phyloP scores from a whole-genome alignment of 345 rosid genomes.

The Microcos paniculata region DNA sequence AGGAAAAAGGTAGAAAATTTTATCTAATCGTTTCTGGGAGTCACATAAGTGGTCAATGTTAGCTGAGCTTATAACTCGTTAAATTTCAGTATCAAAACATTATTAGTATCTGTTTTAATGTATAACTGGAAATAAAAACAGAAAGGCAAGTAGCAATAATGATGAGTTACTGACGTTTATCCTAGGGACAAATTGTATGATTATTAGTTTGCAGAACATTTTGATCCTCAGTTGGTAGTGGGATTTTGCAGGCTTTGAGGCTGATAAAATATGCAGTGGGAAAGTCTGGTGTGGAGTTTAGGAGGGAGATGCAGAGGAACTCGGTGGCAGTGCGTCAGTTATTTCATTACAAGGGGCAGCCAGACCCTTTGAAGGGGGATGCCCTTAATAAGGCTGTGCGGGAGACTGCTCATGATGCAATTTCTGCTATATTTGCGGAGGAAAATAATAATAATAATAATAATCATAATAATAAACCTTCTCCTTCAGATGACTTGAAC shows the following conservation, averaged over 20 bases:
- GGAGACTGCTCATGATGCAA: constrained; percentile 80
- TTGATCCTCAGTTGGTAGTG: not conserved
- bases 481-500: constrained; percentile 59
- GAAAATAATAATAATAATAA: constrained; percentile 44
- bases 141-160: no score
- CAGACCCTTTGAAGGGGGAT: constrained; percentile 89
- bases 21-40: no score
- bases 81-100: not conserved
- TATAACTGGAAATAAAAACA: not conserved
- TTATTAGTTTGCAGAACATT: not conserved
- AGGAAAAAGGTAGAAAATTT: not conserved
- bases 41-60: not conserved
- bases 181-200: not conserved
- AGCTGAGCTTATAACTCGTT: not conserved
- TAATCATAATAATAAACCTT: constrained; percentile 47
- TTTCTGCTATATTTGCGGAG: constrained; percentile 79
- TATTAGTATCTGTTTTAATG: not conserved
- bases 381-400: constrained; percentile 93
- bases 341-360: constrained; percentile 82
- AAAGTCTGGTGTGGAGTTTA: constrained; percentile 87
- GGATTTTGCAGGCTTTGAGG: constrained; percentile 44
- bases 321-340: constrained; percentile 80
- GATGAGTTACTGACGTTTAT: not conserved
- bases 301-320: constrained; percentile 95
- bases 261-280: constrained; percentile 83